These are phyloP conservation scores for Sphagnurus paluster DNA, from an alignment of 1,284 basidiomycete genomes.

Conservation along the genomic window DNA sequence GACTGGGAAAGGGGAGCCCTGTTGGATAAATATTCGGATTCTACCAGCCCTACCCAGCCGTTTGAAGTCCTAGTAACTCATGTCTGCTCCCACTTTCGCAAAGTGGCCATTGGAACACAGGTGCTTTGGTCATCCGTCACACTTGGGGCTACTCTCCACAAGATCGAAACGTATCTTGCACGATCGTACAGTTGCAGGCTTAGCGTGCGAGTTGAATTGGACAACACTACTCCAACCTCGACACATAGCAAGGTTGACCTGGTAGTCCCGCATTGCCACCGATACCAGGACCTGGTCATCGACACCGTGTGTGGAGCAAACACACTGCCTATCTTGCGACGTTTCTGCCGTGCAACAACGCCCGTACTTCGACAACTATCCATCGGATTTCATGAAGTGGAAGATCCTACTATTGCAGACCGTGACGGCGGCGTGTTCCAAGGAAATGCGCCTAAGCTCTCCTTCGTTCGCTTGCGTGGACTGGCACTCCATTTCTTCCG, in stretches of 20 bases:
- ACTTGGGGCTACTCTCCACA: constrained; percentile 25
- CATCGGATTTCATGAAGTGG: constrained; percentile 31
- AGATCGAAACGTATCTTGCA: constrained; percentile 31
- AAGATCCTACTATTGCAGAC: constrained; percentile 15
- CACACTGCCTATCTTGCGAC: constrained; percentile 27
- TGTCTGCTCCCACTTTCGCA: constrained; percentile 37
- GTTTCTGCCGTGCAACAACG: constrained; percentile 25
- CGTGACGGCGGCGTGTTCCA: constrained; percentile 30
- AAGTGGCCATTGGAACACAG: constrained; percentile 35
- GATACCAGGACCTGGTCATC: constrained; percentile 38
- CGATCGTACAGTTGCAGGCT: constrained; percentile 34
- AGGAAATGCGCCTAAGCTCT: constrained; percentile 30
- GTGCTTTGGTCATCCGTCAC: constrained; percentile 39
- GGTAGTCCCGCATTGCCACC: constrained; percentile 29
- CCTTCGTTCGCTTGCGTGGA: constrained; percentile 41
- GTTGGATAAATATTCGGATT: no score
- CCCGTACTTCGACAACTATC: constrained; percentile 36
- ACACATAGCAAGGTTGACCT: constrained; percentile 27
- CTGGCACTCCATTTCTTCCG: constrained; percentile 39
- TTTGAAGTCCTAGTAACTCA: constrained; percentile 40
- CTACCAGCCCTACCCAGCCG: constrained; percentile 11
- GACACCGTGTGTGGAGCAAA: constrained; percentile 25
- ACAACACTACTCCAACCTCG: constrained; percentile 11
- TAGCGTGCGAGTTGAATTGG: constrained; percentile 32
- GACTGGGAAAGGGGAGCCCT: no score